phyloP scores from a whole-genome alignment of 192 early-diverging fungal genomes.

The Rhizophagus clarus region DNA sequence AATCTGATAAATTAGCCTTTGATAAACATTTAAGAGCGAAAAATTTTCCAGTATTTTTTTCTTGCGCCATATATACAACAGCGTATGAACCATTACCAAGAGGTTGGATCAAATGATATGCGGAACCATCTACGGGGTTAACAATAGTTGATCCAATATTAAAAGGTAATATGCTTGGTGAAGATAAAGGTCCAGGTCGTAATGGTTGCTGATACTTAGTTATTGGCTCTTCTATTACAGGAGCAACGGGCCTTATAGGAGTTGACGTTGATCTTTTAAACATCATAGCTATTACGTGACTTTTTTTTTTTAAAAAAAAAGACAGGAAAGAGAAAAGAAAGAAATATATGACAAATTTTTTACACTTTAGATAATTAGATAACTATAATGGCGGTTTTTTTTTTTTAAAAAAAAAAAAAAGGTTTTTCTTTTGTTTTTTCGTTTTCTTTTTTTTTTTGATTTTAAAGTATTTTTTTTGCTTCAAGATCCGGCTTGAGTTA shows the following conservation, averaged over 20 bases:
- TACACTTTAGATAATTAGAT: background rate
- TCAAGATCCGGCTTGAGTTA: conserved; percentile 35
- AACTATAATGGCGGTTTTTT: background rate
- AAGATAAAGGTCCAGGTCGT: conserved; percentile 5
- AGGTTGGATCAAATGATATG: conserved; percentile 41
- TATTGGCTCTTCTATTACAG: background rate
- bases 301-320: background rate
- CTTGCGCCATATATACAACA: conserved; percentile 72
- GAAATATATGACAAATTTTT: background rate
- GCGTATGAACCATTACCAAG: conserved; percentile 77
- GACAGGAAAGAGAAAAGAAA: no score
- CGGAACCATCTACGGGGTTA: background rate
- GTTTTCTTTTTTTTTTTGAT: conserved; percentile 1
- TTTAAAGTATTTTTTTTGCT: conserved; percentile 19
- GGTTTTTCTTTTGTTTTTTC: background rate
- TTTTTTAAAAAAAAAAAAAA: background rate
- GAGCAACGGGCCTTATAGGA: background rate
- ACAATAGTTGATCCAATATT: conserved; percentile 19
- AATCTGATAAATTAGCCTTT: conserved; percentile 61
- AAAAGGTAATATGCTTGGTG: conserved; percentile 23
- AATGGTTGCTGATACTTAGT: background rate
- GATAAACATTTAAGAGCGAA: conserved; percentile 77
- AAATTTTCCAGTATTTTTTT: conserved; percentile 53
- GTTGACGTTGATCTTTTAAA: conserved; percentile 13
- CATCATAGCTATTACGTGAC: conserved; percentile 9